Evolutionary conservation across 1,284 basidiomycete species (phyloP).

Genomic region (Ganoderma lucidum): DNA sequence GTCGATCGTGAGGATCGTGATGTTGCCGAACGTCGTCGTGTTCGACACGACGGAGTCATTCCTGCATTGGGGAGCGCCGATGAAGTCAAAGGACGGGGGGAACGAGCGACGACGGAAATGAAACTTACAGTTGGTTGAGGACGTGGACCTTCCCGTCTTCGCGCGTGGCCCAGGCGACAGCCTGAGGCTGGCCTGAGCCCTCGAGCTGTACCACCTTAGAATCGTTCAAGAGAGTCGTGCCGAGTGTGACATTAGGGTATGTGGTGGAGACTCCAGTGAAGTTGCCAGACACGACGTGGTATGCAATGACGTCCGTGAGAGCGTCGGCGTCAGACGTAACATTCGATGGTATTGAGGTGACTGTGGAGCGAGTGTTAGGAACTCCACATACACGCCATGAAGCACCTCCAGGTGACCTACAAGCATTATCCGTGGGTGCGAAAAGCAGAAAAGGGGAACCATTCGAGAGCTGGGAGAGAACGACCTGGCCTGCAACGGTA

Average conservation of each 20-base stretch:
- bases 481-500: conserved; percentile 50
- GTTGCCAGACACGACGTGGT: conserved; percentile 69
- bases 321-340: conserved; percentile 47
- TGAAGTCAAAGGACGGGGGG: not conserved
- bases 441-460: conserved; percentile 53
- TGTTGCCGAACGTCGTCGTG: conserved; percentile 52
- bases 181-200: conserved; percentile 57
- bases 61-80: conserved; percentile 39
- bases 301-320: conserved; percentile 60
- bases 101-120: not conserved
- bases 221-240: conserved; percentile 66
- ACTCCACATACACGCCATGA: not conserved
- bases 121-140: conserved; percentile 60
- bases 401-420: conserved; percentile 38
- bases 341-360: conserved; percentile 42
- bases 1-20: conserved; percentile 61
- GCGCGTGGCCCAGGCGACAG: conserved; percentile 64
- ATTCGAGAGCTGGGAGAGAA: conserved; percentile 51
- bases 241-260: conserved; percentile 66
- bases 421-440: conserved; percentile 56
- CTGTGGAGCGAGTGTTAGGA: conserved; percentile 27
- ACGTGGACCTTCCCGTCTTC: conserved; percentile 55
- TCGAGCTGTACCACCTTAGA: conserved; percentile 58
- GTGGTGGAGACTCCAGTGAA: conserved; percentile 50
- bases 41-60: conserved; percentile 56